Base-by-base conservation (phyloP, 106 monocot species). In the Allium fistulosum region DNA sequence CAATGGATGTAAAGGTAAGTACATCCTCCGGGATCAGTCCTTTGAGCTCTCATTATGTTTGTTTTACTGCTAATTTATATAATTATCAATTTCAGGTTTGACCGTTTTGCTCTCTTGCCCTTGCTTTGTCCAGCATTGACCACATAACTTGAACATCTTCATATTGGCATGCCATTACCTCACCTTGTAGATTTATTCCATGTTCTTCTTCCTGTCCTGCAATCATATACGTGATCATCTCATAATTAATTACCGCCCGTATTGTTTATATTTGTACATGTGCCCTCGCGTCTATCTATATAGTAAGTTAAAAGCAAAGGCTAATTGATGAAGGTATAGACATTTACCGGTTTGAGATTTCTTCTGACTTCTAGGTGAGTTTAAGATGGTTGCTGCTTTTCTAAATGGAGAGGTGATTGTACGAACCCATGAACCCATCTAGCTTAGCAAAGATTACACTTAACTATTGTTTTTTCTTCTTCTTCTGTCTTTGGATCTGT, bases 91-190 rank as follows among this genome's bases (percentile, higher is more conserved):
- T 37, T 37, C 37, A 37, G 37, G 37, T 0, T 37, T 5, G 37
- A 37, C 37, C 53, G 15, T 55, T 55, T 55, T 15, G 53, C 53
- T 55, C 53, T 55, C 53, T 15, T 11, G 69, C 45, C 58, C 53
- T 73, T 9, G 81, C 66, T 66, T 88, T 84, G 74, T 79, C 84
- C 6, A 87, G 68, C 60, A 87, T 80, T 13, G 80, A 84, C 84
- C 87, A 87, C 87, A 87, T 84, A n/a, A 87, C 84, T 46, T 49
- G 77, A 7, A 87, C 80, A 51, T 87, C 87, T 70, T 84, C 80
- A 49, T 87, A 87, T 0, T 71, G 4, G 72, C 87, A 84, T 1
- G 84, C 84, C 87, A 84, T 84, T 72, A 87, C 87, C 75, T 87
- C 84, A 6, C 80, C 69, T 26, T 81, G 73, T 48, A 87, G 80